Percentiles rank a stretch among this genome's conserved stretches.
Conservation (phyloP, 2,329 filamentous ascomycete species). For the Fusarium clavum region DNA sequence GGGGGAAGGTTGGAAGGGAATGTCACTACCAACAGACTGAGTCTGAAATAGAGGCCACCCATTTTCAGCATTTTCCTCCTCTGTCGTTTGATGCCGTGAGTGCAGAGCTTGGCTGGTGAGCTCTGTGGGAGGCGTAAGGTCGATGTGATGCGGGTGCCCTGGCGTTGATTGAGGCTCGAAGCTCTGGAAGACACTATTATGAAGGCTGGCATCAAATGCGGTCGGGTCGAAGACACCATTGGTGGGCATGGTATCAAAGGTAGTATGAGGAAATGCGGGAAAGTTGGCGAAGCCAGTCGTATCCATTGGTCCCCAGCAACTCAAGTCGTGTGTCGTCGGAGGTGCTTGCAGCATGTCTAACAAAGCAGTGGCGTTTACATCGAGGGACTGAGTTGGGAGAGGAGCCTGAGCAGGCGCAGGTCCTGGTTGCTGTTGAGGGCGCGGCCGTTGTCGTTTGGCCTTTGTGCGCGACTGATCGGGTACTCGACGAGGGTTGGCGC, state of each 20-base stretch:
- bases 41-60: conserved; percentile 45
- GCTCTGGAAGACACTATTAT: conserved; percentile 39
- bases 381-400: conserved; percentile 41
- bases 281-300: conserved; percentile 43
- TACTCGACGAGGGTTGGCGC: conserved; percentile 36
- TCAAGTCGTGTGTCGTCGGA: conserved; percentile 45
- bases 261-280: conserved; percentile 38
- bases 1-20: conserved; percentile 44
- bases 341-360: conserved; percentile 47
- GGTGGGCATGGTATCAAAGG: conserved; percentile 44
- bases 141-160: conserved; percentile 36
- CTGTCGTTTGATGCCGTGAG: conserved; percentile 34
- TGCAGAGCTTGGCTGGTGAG: conserved; percentile 35
- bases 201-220: conserved; percentile 42
- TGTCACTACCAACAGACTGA: conserved; percentile 40
- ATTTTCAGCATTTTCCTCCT: conserved; percentile 45
- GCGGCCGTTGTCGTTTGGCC: conserved; percentile 45
- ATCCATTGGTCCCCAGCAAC: conserved; percentile 46
- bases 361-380: conserved; percentile 45
- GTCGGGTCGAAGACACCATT: conserved; percentile 42
- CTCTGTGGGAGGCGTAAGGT: conserved; percentile 39
- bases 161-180: conserved; percentile 36
- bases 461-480: conserved; percentile 45
- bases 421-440: conserved; percentile 40
- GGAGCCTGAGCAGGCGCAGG: conserved; percentile 39